A percentile compares a stretch with the other conserved stretches of the same genome.
Conservation (phyloP, 202 grass and related monocot species). For the Setaria italica region DNA sequence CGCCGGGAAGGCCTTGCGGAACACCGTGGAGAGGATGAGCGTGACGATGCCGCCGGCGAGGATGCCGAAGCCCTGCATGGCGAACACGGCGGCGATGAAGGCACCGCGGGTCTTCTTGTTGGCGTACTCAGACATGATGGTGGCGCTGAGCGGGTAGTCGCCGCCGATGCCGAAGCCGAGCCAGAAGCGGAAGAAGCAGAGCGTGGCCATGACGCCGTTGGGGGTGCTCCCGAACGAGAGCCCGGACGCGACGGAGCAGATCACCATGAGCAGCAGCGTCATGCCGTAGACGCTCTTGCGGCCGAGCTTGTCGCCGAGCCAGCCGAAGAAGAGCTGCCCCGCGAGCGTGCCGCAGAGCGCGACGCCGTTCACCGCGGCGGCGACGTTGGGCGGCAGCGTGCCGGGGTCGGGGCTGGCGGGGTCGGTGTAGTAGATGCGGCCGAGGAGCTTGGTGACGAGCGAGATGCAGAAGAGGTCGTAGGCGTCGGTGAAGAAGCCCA, state of each 20-base stretch:
- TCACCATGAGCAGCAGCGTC: conserved; percentile 67
- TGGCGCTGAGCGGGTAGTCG: conserved; percentile 64
- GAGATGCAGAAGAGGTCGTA: conserved; percentile 99
- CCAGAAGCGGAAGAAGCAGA: conserved; percentile 81
- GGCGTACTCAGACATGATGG: conserved; percentile 79
- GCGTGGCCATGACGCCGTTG: conserved; percentile 29
- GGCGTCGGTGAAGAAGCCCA: conserved; percentile 97
- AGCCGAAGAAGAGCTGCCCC: conserved; percentile 77
- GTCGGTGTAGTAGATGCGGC: conserved; percentile 83
- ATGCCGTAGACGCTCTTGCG: conserved; percentile 74
- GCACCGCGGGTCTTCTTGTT: conserved; percentile 69
- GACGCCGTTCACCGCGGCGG: conserved; percentile 62
- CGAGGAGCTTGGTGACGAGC: conserved; percentile 94
- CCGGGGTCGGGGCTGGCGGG: conserved; percentile 26
- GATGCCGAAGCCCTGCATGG: conserved; percentile 69
- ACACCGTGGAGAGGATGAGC: conserved; percentile 38
- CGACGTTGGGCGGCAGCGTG: conserved; percentile 64
- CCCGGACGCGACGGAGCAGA: conserved; percentile 67
- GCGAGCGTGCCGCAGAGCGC: conserved; percentile 66
- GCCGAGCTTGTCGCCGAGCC: conserved; percentile 74
- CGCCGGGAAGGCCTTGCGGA: conserved; percentile 37
- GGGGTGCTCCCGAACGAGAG: conserved; percentile 59
- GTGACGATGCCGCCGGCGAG: conserved; percentile 58
- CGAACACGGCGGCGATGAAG: conserved; percentile 46
- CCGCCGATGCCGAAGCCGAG: conserved; percentile 73